Evolutionary conservation across 768 basidiomycete genomes (phyloP).

Genomic region (Psilocybe azurescens): DNA sequence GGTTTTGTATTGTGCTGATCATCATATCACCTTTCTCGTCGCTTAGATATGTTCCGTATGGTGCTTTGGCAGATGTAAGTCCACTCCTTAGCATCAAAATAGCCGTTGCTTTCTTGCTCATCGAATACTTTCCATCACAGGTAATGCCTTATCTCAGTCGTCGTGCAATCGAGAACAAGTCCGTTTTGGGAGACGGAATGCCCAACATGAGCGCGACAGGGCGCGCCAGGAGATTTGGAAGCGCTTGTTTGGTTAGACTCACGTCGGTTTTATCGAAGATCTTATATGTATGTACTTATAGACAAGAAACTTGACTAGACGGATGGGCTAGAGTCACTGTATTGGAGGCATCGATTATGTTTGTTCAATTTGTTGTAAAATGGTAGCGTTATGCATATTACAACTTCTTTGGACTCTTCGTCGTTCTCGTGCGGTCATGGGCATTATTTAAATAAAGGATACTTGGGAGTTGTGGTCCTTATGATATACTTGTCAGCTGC

Average conservation of each 20-base stretch:
- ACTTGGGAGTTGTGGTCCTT: not conserved
- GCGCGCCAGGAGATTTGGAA: constrained; percentile 60
- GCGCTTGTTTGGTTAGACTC: constrained; percentile 33
- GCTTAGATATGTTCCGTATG: constrained; percentile 74
- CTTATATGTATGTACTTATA: too few species aligned
- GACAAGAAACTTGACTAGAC: too few species aligned
- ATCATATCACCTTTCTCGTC: not conserved
- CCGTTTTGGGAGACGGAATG: constrained; percentile 75
- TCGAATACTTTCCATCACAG: constrained; percentile 33
- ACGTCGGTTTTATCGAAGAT: too few species aligned
- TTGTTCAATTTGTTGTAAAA: too few species aligned
- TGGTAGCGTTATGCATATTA: too few species aligned
- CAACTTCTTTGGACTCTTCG: not conserved
- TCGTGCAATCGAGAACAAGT: constrained; percentile 93
- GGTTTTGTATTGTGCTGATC: not conserved
- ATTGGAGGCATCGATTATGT: too few species aligned
- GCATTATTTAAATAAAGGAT: not conserved
- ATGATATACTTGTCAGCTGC: not conserved
- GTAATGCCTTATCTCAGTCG: constrained; percentile 92
- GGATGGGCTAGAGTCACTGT: too few species aligned
- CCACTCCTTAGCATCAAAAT: not conserved
- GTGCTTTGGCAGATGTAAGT: constrained; percentile 65
- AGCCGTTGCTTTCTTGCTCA: not conserved
- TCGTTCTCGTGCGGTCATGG: not conserved
- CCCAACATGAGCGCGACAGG: constrained; percentile 61